These are phyloP conservation scores for Pythium dissimile DNA, from an alignment of 352 stramenopile genomes.

Conservation along the genomic window DNA sequence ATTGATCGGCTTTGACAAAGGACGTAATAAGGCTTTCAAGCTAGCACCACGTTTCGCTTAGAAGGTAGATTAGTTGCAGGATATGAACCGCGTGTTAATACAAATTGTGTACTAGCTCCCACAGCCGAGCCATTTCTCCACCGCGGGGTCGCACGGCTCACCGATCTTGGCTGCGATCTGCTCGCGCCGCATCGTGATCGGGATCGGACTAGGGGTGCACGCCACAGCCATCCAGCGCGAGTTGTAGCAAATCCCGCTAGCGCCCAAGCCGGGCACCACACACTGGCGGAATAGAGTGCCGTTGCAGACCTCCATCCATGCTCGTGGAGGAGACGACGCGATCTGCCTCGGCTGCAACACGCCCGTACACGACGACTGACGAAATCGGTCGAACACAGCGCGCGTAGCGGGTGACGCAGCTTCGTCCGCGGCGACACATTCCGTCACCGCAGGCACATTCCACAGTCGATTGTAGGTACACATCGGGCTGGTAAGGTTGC, in stretches of 20 bases:
- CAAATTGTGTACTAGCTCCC: too few species aligned
- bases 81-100: too few species aligned
- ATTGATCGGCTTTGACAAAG: too few species aligned
- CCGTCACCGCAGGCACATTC: neutral
- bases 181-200: slow-evolving; percentile 22
- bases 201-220: slow-evolving; percentile 19
- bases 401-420: neutral
- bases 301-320: slow-evolving; percentile 28
- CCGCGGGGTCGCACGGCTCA: slow-evolving; percentile 16
- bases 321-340: neutral
- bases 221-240: slow-evolving; percentile 25
- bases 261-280: neutral
- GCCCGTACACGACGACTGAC: neutral
- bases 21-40: too few species aligned
- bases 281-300: slow-evolving; percentile 38
- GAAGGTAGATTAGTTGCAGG: too few species aligned
- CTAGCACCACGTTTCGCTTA: too few species aligned
- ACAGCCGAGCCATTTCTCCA: slow-evolving; percentile 33
- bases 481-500: slow-evolving; percentile 21
- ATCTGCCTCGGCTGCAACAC: neutral
- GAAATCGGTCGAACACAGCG: neutral
- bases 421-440: neutral
- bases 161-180: slow-evolving; percentile 31
- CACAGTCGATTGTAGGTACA: slow-evolving; percentile 1
- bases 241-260: slow-evolving; percentile 30